Evolutionary conservation across 2,329 filamentous ascomycete genomes (phyloP), one percentile per base, ranked within the genome.

Genomic region (Zymoseptoria passerinii): DNA sequence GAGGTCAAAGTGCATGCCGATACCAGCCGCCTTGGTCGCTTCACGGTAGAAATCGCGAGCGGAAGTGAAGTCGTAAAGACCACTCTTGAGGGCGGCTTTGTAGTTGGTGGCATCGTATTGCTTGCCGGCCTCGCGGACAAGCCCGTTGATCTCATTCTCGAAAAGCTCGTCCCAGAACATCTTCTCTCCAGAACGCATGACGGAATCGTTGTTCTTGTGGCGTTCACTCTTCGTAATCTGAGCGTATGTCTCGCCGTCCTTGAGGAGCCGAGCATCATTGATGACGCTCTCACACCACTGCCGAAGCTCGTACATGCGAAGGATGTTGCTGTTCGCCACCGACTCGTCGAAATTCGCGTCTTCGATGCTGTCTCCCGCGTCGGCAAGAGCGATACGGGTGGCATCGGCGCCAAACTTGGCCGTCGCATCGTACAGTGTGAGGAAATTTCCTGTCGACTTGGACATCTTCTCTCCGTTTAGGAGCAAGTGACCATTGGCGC

Each of bases 401-500:
- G 94, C 94, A 73, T 97, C 94, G 8, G 94, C 92, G 69, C 94
- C 94, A 68, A 94, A 99, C 74, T 99, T 99, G 67, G 86, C 82
- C 13, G 92, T 87, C 28, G 92, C 83, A 62, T 96, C 89, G 56
- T 86, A 83, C 55, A 97, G 80, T 9, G 94, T 97, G 73, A 99
- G 81, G 80, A 99, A 99, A 78, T 97, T 99, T 62, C 94, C 94
- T 0, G 92, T 96, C 56, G 88, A 92, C 80, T 99, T 99, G 73
- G 86, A 88, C 94, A 99, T 99, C 83, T 99, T 99, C 73, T 96
- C 90, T 53, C 92, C 92, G 73, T 99, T 99, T 64, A 99, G 81
- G 74, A 95, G 84, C 69, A 97, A 77, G 76, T 97, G 92, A 1
- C 94, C 94, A 71, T 99, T 99, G 62, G 89, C 86, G 64, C 94